These are phyloP conservation scores for Ustilago trichophora DNA, from an alignment of 1,284 basidiomycete species.

Conservation along the genomic window DNA sequence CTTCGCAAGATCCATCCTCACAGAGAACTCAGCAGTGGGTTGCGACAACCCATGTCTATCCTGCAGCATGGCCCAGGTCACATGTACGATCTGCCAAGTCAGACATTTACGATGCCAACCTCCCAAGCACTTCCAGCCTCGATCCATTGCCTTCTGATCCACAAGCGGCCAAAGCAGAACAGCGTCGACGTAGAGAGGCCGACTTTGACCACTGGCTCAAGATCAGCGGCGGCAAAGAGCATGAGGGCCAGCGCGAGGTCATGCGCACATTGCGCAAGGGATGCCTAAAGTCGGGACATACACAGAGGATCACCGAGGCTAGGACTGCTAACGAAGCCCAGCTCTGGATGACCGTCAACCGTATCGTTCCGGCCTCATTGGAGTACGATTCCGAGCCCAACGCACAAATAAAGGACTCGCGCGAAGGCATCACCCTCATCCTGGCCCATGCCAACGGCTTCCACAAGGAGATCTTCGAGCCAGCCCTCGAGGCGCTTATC, in stretches of 20 bases:
- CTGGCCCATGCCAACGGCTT: slow-evolving; percentile 83
- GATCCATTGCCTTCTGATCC: slow-evolving; percentile 25
- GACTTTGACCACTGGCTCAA: slow-evolving; percentile 37
- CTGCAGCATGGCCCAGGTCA: slow-evolving; percentile 75
- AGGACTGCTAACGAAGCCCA: slow-evolving; percentile 31
- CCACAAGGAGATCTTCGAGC: slow-evolving; percentile 82
- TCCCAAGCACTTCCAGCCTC: slow-evolving; percentile 18
- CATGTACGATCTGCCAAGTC: slow-evolving; percentile 39
- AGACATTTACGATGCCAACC: slow-evolving; percentile 31
- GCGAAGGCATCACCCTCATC: slow-evolving; percentile 72
- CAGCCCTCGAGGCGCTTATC: slow-evolving; percentile 71
- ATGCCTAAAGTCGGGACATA: slow-evolving; percentile 15
- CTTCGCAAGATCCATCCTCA: slow-evolving; percentile 32
- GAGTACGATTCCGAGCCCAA: slow-evolving; percentile 9
- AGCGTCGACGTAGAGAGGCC: slow-evolving; percentile 31
- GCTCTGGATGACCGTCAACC: slow-evolving; percentile 40
- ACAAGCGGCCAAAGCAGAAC: slow-evolving; percentile 36
- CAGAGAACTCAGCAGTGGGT: slow-evolving; percentile 65
- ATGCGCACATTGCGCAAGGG: slow-evolving; percentile 19
- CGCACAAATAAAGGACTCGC: slow-evolving; percentile 1
- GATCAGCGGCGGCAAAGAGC: slow-evolving; percentile 15
- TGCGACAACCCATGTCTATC: slow-evolving; percentile 77
- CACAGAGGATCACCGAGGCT: slow-evolving; percentile 25
- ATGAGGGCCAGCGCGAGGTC: slow-evolving; percentile 8
- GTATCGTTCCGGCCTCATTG: slow-evolving; percentile 27